phyloP scores from a whole-genome alignment of 192 early-diverging fungal genomes.

The Paraglomus brasilianum region DNA sequence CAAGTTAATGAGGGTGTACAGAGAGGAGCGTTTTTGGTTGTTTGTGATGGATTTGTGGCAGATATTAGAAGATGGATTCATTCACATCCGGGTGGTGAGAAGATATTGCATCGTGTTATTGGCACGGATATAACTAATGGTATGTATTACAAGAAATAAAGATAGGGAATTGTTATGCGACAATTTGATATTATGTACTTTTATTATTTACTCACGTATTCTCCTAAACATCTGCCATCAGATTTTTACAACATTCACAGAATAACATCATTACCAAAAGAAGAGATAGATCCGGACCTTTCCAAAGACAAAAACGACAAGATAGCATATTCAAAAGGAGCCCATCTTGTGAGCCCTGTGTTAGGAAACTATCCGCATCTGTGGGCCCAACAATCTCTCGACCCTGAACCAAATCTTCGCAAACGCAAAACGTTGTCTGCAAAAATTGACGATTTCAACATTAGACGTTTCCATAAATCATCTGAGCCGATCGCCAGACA shows the following conservation, averaged over 20 bases:
- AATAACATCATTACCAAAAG: background rate
- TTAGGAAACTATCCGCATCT: too few species aligned
- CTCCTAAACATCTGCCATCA: too few species aligned
- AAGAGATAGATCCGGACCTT: too few species aligned
- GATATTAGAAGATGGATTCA: slow-evolving; percentile 27
- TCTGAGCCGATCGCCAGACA: background rate
- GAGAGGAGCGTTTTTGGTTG: slow-evolving; percentile 13
- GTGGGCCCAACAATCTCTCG: too few species aligned
- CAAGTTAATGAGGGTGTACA: background rate
- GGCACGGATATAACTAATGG: background rate
- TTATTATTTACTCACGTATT: too few species aligned
- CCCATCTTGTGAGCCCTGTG: too few species aligned
- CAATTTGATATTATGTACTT: too few species aligned
- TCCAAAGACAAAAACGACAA: too few species aligned
- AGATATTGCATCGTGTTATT: slow-evolving; percentile 24
- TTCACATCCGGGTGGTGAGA: slow-evolving; percentile 26
- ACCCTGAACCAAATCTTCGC: too few species aligned
- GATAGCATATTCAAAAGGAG: too few species aligned
- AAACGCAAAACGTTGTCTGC: background rate
- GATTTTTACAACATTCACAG: slow-evolving; percentile 20
- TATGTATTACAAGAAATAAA: background rate
- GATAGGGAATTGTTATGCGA: background rate
- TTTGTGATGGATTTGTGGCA: slow-evolving; percentile 11
- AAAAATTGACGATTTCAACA: slow-evolving; percentile 1
- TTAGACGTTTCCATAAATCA: background rate